Evolutionary conservation across 2,329 filamentous ascomycete species (phyloP).

Genomic region (Penicillium sp.): DNA sequence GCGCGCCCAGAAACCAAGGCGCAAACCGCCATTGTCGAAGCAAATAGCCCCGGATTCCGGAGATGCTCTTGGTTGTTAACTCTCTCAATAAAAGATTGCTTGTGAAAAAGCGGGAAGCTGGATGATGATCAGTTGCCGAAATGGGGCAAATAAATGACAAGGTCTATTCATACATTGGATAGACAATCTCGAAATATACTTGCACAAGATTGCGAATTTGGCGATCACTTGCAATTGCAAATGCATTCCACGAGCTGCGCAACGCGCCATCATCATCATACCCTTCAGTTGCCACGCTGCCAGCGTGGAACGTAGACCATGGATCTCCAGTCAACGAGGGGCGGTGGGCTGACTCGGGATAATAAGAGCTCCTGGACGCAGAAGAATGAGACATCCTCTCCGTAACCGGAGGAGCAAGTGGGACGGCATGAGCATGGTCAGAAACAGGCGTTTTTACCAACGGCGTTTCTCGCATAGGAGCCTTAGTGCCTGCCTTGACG

Average conservation of each 20-base stretch:
- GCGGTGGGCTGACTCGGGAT: slow-evolving; percentile 15
- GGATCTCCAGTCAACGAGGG: slow-evolving; percentile 19
- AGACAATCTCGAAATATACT: slow-evolving; percentile 55
- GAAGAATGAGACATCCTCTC: slow-evolving; percentile 18
- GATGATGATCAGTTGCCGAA: background rate
- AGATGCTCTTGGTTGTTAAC: slow-evolving; percentile 48
- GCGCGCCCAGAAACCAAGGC: slow-evolving; percentile 50
- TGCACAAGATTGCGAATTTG: slow-evolving; percentile 48
- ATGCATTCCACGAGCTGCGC: slow-evolving; percentile 43
- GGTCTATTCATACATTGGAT: slow-evolving; percentile 45
- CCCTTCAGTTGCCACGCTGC: slow-evolving; percentile 17
- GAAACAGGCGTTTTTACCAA: background rate
- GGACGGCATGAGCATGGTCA: slow-evolving; percentile 1
- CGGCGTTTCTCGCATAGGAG: slow-evolving; percentile 10
- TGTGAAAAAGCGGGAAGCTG: slow-evolving; percentile 53
- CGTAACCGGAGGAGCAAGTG: slow-evolving; percentile 1
- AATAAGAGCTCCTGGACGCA: slow-evolving; percentile 18
- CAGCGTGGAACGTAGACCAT: slow-evolving; percentile 20
- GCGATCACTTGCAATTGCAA: slow-evolving; percentile 40
- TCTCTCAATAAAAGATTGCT: slow-evolving; percentile 43
- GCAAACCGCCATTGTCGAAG: slow-evolving; percentile 54
- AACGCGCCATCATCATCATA: slow-evolving; percentile 25
- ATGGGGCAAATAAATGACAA: background rate
- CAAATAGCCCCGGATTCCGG: slow-evolving; percentile 47
- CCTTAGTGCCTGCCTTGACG: slow-evolving; percentile 25